Conservation (phyloP, 371 early-diverging fungal species). For the Apophysomyces elegans region DNA sequence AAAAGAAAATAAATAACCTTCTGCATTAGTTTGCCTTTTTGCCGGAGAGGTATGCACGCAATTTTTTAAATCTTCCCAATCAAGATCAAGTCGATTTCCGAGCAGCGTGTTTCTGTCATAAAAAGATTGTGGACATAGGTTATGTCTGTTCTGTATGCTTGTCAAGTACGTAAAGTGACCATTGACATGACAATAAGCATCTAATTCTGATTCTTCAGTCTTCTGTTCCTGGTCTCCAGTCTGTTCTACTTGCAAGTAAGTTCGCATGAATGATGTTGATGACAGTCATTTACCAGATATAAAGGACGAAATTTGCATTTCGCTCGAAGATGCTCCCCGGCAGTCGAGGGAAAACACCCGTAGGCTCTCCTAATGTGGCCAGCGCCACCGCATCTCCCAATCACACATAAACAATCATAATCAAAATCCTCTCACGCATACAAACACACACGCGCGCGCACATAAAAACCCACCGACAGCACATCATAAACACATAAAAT, state of each 20-base stretch:
- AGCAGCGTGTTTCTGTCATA: slow-evolving; percentile 97
- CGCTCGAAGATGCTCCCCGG: slow-evolving; percentile 47
- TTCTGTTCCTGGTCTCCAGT: slow-evolving; percentile 76
- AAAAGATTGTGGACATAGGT: slow-evolving; percentile 87
- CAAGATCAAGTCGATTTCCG: slow-evolving; percentile 90
- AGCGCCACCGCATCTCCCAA: no score
- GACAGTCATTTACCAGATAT: background rate
- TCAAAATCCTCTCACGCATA: no score
- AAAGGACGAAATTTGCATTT: slow-evolving; percentile 74
- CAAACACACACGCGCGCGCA: no score
- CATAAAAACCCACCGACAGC: no score
- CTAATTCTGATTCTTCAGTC: slow-evolving; percentile 41
- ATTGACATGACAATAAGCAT: background rate
- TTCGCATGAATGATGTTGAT: background rate
- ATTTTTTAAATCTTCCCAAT: slow-evolving; percentile 71
- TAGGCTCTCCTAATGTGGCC: no score
- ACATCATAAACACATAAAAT: no score
- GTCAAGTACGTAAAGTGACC: slow-evolving; percentile 70
- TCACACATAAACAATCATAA: no score
- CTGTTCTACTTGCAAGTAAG: slow-evolving; percentile 81
- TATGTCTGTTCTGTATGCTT: slow-evolving; percentile 96
- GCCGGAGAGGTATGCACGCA: slow-evolving; percentile 78
- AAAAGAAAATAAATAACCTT: background rate
- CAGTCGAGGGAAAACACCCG: slow-evolving; percentile 9
- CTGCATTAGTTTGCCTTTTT: slow-evolving; percentile 74